A percentile compares a stretch with the other conserved stretches of the same genome.
Evolutionary conservation across 2,329 filamentous ascomycete species (phyloP).

Genomic region (Zymoseptoria brevis): DNA sequence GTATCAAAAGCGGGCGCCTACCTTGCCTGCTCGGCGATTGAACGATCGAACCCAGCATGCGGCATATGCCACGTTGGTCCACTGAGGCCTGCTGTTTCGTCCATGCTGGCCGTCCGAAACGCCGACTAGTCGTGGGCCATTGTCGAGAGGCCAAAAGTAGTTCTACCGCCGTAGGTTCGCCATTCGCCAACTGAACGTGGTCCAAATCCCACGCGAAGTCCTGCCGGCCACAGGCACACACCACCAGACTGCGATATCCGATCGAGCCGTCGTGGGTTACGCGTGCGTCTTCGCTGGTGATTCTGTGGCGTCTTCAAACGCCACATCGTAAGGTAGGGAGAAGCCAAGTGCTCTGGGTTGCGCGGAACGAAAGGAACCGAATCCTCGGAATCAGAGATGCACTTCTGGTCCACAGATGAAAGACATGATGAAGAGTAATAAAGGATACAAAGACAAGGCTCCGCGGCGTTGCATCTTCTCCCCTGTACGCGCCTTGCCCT

Average conservation of each 20-base stretch:
- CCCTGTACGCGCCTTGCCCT: too few relatives aligned
- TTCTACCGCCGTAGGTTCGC: too few relatives aligned
- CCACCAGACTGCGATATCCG: neutral
- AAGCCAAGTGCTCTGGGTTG: too few relatives aligned
- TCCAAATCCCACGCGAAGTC: neutral
- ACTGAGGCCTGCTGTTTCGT: neutral
- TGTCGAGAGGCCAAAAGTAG: too few relatives aligned
- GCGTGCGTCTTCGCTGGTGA: neutral
- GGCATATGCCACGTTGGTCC: constrained; percentile 6
- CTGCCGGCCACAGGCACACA: neutral
- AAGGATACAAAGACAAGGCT: neutral
- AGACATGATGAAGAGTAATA: too few relatives aligned
- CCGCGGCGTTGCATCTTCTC: neutral
- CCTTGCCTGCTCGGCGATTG: neutral
- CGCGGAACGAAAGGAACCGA: too few relatives aligned
- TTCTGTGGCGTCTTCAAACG: neutral
- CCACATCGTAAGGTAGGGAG: too few relatives aligned
- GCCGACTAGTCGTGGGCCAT: too few relatives aligned
- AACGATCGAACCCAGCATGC: neutral
- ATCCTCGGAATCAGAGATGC: too few relatives aligned
- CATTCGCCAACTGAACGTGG: too few relatives aligned
- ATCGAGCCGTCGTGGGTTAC: neutral
- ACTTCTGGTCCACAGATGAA: too few relatives aligned
- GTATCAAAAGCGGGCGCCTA: neutral
- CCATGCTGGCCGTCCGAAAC: too few relatives aligned